Evolutionary conservation across 108 stramenopile genomes (phyloP).

Genomic region (Poteriospumella lacustris): DNA sequence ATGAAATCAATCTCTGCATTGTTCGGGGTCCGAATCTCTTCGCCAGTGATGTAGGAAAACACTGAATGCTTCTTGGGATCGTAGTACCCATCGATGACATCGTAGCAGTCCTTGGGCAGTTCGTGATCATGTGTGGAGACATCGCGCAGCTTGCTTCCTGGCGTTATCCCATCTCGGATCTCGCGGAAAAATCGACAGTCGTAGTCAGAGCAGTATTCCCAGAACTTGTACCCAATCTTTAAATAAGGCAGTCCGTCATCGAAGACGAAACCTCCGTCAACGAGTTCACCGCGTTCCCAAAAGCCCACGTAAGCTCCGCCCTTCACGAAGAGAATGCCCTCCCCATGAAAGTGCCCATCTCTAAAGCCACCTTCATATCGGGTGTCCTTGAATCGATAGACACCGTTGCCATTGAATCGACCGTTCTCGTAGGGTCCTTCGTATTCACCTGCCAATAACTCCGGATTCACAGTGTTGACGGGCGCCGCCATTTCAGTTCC

Average conservation of each 20-base stretch:
- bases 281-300: not conserved
- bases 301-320: not conserved
- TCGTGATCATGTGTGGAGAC: not conserved
- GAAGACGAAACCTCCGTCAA: constrained; percentile 21
- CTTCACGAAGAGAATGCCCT: constrained; percentile 1
- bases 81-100: constrained; percentile 10
- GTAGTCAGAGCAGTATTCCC: constrained; percentile 9
- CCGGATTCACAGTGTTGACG: too few relatives aligned
- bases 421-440: not conserved
- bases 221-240: not conserved
- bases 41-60: not conserved
- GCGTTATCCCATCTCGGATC: not conserved
- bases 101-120: constrained; percentile 19
- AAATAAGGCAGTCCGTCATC: not conserved
- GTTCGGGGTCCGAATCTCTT: not conserved
- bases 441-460: not conserved
- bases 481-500: too few relatives aligned
- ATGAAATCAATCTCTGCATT: constrained; percentile 18
- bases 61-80: constrained; percentile 6
- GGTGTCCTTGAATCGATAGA: not conserved
- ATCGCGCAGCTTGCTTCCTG: not conserved
- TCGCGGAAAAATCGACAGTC: constrained; percentile 3
- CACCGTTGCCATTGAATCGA: not conserved
- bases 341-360: constrained; percentile 16
- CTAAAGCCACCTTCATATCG: constrained; percentile 10